Percentiles rank a stretch among this genome's conserved stretches.
phyloP scores from a whole-genome alignment of 2,329 filamentous ascomycete genomes.

The Hypomyces rosellus region DNA sequence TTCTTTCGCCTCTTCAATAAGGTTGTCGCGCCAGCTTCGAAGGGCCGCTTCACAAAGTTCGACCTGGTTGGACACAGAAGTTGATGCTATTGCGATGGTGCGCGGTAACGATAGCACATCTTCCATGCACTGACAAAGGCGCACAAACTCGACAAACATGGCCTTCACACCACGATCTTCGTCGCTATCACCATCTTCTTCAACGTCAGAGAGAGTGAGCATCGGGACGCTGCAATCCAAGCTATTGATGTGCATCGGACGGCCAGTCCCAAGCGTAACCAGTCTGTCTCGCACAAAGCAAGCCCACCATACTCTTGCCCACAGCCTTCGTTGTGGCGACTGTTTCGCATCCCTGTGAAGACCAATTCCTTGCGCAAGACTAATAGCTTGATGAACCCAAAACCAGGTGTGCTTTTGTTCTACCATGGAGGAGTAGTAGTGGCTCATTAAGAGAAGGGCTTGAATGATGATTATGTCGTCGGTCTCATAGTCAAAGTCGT shows the following conservation, averaged over 20 bases:
- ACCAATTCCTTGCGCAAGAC: slow-evolving; percentile 14
- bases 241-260: slow-evolving; percentile 18
- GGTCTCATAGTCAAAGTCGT: slow-evolving; percentile 15
- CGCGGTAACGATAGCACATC: slow-evolving; percentile 13
- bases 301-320: slow-evolving; percentile 17
- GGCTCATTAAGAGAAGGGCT: slow-evolving; percentile 15
- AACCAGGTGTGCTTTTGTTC: slow-evolving; percentile 19
- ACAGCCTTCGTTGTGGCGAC: slow-evolving; percentile 13
- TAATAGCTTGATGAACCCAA: slow-evolving; percentile 17
- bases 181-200: slow-evolving; percentile 13
- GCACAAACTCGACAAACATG: slow-evolving; percentile 16
- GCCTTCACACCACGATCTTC: slow-evolving; percentile 14
- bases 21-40: slow-evolving; percentile 5
- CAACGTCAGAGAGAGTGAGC: slow-evolving; percentile 12
- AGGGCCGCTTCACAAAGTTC: slow-evolving; percentile 12
- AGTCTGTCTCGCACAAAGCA: slow-evolving; percentile 16
- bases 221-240: slow-evolving; percentile 16
- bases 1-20: background rate
- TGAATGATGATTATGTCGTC: slow-evolving; percentile 15
- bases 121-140: slow-evolving; percentile 17
- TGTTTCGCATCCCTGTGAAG: slow-evolving; percentile 12
- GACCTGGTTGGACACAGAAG: slow-evolving; percentile 9
- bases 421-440: slow-evolving; percentile 17
- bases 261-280: slow-evolving; percentile 15
- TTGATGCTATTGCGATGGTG: background rate